These are phyloP conservation scores for Haberlea rhodopensis DNA, from an alignment of 257 asterid species.

Conservation along the genomic window DNA sequence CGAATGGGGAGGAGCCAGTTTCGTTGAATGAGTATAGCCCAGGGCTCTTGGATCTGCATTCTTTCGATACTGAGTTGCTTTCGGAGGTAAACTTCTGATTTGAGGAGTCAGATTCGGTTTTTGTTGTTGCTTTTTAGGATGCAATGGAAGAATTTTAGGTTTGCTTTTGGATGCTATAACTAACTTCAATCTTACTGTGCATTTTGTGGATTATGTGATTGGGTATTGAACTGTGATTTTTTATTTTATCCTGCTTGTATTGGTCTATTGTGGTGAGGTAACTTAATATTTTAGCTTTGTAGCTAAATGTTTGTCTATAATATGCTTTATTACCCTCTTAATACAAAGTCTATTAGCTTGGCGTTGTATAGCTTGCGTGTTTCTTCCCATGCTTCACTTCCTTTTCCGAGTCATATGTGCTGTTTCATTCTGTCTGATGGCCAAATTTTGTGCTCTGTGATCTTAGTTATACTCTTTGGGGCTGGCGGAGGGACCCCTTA, in stretches of 20 bases:
- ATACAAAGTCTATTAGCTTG: background rate
- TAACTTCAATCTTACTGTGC: slow-evolving; percentile 3
- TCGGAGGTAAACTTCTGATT: slow-evolving; percentile 53
- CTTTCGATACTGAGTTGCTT: slow-evolving; percentile 86
- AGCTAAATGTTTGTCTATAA: background rate
- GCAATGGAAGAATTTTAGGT: background rate
- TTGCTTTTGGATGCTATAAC: background rate
- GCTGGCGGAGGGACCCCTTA: background rate
- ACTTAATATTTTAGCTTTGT: background rate
- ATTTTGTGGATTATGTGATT: slow-evolving; percentile 5
- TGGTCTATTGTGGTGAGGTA: slow-evolving; percentile 28
- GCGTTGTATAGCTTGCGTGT: background rate
- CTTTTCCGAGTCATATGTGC: background rate
- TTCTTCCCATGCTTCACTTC: background rate
- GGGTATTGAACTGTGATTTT: slow-evolving; percentile 22
- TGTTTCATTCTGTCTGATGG: slow-evolving; percentile 3
- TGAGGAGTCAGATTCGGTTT: background rate
- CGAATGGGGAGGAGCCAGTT: slow-evolving; percentile 55
- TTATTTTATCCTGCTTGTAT: background rate
- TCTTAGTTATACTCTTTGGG: background rate
- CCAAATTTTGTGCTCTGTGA: background rate
- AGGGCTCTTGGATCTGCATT: slow-evolving; percentile 93
- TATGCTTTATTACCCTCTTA: too few relatives aligned
- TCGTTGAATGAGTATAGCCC: slow-evolving; percentile 82
- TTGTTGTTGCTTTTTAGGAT: background rate